Conservation (phyloP, 108 stramenopile genomes). For the Fragilaria radians region DNA sequence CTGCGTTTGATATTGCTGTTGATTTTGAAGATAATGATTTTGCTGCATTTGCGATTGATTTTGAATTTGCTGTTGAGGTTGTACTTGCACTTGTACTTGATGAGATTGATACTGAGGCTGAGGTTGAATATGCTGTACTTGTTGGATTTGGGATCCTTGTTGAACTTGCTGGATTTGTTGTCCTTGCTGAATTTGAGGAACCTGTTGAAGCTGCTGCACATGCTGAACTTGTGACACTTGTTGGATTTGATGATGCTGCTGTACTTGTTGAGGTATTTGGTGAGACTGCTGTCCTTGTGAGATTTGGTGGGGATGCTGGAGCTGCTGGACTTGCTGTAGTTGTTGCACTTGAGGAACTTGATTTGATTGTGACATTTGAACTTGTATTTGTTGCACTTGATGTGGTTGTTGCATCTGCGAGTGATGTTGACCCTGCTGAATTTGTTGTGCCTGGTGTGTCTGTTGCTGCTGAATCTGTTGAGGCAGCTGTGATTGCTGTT, state of each 20-base stretch:
- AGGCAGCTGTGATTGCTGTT: too few species aligned
- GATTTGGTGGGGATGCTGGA: background rate
- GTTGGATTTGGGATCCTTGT: conserved; percentile 42
- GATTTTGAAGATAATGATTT: background rate
- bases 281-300: conserved; percentile 3
- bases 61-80: background rate
- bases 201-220: conserved; percentile 11
- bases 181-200: conserved; percentile 25
- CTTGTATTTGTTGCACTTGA: too few species aligned
- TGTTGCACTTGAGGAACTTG: too few species aligned
- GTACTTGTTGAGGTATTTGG: conserved; percentile 22
- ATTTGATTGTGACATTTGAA: too few species aligned
- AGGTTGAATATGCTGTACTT: conserved; percentile 39
- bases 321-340: background rate
- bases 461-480: too few species aligned
- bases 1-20: background rate
- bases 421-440: too few species aligned
- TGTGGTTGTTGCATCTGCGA: too few species aligned
- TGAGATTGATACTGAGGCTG: conserved; percentile 3
- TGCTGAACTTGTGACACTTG: conserved; percentile 35
- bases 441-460: too few species aligned
- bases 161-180: conserved; percentile 16
- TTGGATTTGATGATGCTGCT: conserved; percentile 29
- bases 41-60: background rate
- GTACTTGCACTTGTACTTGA: background rate